phyloP scores from a whole-genome alignment of 352 stramenopile species.

The Globisporangium nagaii region DNA sequence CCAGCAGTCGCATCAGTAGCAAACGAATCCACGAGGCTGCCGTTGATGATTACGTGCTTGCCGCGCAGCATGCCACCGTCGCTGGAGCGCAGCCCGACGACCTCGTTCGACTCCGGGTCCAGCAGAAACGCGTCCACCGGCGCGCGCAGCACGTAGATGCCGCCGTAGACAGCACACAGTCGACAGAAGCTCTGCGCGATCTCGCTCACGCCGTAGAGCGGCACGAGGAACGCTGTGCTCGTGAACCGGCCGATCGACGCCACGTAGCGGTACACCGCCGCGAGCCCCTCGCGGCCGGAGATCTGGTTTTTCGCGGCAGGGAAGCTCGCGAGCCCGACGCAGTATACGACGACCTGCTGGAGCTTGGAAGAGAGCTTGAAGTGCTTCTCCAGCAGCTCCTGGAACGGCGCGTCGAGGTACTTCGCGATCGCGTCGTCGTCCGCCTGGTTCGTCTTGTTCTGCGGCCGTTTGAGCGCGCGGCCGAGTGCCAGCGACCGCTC shows the following conservation, averaged over 20 bases:
- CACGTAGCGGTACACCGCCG: slow-evolving; percentile 55
- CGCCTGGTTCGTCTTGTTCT: slow-evolving; percentile 78
- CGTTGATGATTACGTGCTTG: slow-evolving; percentile 59
- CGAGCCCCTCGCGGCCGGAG: slow-evolving; percentile 39
- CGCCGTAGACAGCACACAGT: slow-evolving; percentile 80
- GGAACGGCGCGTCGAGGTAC: slow-evolving; percentile 60
- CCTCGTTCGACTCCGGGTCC: slow-evolving; percentile 21
- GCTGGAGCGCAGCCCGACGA: slow-evolving; percentile 32
- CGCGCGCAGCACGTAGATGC: slow-evolving; percentile 78
- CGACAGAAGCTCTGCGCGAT: slow-evolving; percentile 87
- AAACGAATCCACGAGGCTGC: slow-evolving; percentile 36
- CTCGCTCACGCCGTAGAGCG: slow-evolving; percentile 84
- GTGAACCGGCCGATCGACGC: slow-evolving; percentile 83
- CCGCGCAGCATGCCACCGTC: slow-evolving; percentile 36
- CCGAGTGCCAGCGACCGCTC: slow-evolving; percentile 74
- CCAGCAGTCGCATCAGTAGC: not conserved
- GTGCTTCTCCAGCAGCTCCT: slow-evolving; percentile 54
- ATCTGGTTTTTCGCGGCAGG: slow-evolving; percentile 41
- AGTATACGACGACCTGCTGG: slow-evolving; percentile 83
- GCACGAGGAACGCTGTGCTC: slow-evolving; percentile 75
- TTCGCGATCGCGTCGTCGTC: slow-evolving; percentile 20
- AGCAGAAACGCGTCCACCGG: slow-evolving; percentile 55
- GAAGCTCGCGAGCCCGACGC: slow-evolving; percentile 70
- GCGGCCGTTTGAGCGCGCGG: slow-evolving; percentile 72
- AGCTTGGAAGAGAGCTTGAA: slow-evolving; percentile 78